A percentile compares a stretch with the other conserved stretches of the same genome.
Conservation (phyloP, 371 early-diverging fungal genomes). For the Rhizopus delemar region DNA sequence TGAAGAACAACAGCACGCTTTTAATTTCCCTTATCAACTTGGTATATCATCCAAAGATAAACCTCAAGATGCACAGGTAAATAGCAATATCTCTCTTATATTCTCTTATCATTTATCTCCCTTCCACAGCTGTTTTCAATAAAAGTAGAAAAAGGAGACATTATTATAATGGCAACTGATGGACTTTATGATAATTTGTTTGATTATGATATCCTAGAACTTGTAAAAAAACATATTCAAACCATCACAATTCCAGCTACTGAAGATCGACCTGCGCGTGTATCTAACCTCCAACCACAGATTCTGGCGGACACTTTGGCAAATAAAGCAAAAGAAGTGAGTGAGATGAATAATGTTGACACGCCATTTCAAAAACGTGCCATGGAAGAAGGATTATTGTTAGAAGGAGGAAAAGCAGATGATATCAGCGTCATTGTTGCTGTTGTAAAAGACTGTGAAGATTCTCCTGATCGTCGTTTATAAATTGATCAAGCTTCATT, state of each 20-base stretch:
- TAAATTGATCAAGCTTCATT: neutral
- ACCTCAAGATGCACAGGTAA: constrained; percentile 65
- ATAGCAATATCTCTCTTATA: constrained; percentile 24
- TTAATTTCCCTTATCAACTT: constrained; percentile 82
- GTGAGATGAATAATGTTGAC: constrained; percentile 73
- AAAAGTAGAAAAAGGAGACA: constrained; percentile 77
- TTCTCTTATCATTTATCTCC: neutral
- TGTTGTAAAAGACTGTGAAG: constrained; percentile 65
- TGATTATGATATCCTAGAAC: constrained; percentile 71
- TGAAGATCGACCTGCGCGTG: constrained; percentile 33
- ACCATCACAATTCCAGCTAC: constrained; percentile 49
- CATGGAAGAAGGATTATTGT: constrained; percentile 73
- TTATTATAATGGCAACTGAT: constrained; percentile 77
- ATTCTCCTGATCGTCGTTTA: constrained; percentile 49
- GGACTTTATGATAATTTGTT: constrained; percentile 84
- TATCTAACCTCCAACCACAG: constrained; percentile 65
- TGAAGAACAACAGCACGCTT: constrained; percentile 87
- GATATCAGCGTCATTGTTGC: constrained; percentile 83
- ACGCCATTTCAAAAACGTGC: constrained; percentile 88
- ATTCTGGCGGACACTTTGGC: constrained; percentile 79
- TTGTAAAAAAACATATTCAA: constrained; percentile 17
- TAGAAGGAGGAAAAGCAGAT: constrained; percentile 82
- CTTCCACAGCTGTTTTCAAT: constrained; percentile 57
- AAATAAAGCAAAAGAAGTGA: constrained; percentile 71
- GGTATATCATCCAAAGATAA: constrained; percentile 66